Evolutionary conservation across 1,139 yeast genomes (phyloP).

Genomic region (Yamadazyma triangularis): DNA sequence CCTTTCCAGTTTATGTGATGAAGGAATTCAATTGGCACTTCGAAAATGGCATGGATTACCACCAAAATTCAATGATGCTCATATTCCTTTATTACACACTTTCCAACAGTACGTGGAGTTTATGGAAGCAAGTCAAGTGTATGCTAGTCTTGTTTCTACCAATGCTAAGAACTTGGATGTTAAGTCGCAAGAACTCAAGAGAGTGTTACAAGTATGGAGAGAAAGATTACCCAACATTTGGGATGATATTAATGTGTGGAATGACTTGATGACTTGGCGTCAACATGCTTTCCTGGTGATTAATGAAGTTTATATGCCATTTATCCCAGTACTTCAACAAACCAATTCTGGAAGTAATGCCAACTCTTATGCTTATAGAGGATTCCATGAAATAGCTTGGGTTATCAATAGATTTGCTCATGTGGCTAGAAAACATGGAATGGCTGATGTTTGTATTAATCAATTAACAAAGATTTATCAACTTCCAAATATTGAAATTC

Average conservation of each 20-base stretch:
- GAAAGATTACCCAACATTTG: conserved; percentile 93
- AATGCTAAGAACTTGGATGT: conserved; percentile 89
- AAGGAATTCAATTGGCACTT: conserved; percentile 89
- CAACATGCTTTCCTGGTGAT: conserved; percentile 98
- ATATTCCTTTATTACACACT: conserved; percentile 83
- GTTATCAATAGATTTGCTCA: conserved; percentile 97
- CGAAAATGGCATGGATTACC: conserved; percentile 95
- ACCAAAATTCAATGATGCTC: conserved; percentile 73
- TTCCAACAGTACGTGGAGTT: conserved; percentile 98
- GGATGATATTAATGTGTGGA: conserved; percentile 98
- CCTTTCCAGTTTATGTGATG: conserved; percentile 84
- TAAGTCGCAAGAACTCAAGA: conserved; percentile 88
- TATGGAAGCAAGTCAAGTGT: conserved; percentile 95
- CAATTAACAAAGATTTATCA: conserved; percentile 93
- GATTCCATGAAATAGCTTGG: conserved; percentile 99
- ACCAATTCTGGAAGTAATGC: conserved; percentile 68
- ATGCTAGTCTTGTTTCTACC: conserved; percentile 82
- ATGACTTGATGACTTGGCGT: conserved; percentile 96
- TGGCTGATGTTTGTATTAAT: conserved; percentile 94
- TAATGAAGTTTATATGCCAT: conserved; percentile 89
- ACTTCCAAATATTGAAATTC: conserved; percentile 95
- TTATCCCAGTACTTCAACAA: conserved; percentile 82
- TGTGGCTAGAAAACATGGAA: conserved; percentile 92
- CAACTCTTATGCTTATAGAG: conserved; percentile 91
- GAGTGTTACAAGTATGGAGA: conserved; percentile 96